A percentile compares a stretch with the other conserved stretches of the same genome.
These are phyloP conservation scores for Aspergillus fumigatiaffinis DNA, from an alignment of 2,329 filamentous ascomycete species.

Conservation along the genomic window DNA sequence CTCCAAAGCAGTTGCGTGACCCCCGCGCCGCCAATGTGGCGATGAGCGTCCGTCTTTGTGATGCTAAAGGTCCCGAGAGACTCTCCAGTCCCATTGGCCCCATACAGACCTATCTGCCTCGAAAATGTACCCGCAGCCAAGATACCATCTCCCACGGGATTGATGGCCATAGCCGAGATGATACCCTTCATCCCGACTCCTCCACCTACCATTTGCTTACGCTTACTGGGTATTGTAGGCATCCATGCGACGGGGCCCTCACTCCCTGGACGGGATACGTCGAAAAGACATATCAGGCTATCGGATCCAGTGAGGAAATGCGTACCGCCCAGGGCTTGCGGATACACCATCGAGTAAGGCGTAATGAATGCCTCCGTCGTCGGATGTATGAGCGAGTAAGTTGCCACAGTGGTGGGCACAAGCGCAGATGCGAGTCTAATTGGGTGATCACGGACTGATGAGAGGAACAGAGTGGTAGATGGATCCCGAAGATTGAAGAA, in stretches of 20 bases:
- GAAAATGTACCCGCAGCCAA: slow-evolving; percentile 57
- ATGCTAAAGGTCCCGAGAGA: slow-evolving; percentile 51
- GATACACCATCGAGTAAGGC: slow-evolving; percentile 55
- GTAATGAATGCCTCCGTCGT: slow-evolving; percentile 55
- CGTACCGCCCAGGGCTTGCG: slow-evolving; percentile 39
- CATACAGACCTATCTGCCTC: slow-evolving; percentile 55
- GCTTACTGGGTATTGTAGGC: slow-evolving; percentile 48
- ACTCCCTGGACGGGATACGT: slow-evolving; percentile 45
- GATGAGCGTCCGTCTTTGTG: slow-evolving; percentile 35
- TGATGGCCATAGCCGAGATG: slow-evolving; percentile 50
- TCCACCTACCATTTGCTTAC: slow-evolving; percentile 44
- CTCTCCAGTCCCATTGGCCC: slow-evolving; percentile 45
- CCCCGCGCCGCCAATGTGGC: slow-evolving; percentile 47
- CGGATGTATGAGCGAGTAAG: slow-evolving; percentile 53
- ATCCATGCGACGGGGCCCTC: slow-evolving; percentile 45
- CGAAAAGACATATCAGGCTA: slow-evolving; percentile 54
- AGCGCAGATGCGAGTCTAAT: slow-evolving; percentile 55
- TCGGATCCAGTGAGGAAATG: slow-evolving; percentile 57
- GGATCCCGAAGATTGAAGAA: slow-evolving; percentile 51
- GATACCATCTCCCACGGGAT: slow-evolving; percentile 41
- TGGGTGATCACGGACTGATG: slow-evolving; percentile 52
- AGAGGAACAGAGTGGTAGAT: slow-evolving; percentile 48
- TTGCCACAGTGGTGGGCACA: slow-evolving; percentile 44
- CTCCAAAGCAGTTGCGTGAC: slow-evolving; percentile 57
- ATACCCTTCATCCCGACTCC: slow-evolving; percentile 53